Base-by-base conservation (phyloP, 2,329 filamentous ascomycete genomes). In the Stachybotrys echinatus region DNA sequence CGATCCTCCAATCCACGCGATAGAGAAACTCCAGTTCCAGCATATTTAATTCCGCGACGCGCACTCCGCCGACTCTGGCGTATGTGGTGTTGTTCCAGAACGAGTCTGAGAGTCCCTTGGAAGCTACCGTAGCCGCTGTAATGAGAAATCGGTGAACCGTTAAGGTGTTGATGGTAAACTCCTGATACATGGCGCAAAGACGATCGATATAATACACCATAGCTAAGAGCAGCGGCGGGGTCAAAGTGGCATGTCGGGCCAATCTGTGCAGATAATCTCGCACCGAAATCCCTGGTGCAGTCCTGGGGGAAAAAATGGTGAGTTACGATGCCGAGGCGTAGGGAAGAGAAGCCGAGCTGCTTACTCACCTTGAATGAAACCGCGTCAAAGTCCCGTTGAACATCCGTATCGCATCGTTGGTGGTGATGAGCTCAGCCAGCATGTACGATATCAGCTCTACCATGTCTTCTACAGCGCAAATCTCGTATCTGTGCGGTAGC, bases 121-220 rank as follows among this genome's bases (percentile, higher is more conserved):
- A 90, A 6, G 92, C 94, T 5, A 99, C 94, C 0, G 94, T 96
- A 10, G 92, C 92, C 19, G 92, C 91, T 2, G 92, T 94, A 58
- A 99, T 99, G 10, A 99, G 80, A 63, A 97, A 99, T 8, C 94
- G 91, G 72, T 99, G 94, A 3, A 99, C 92, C 0, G 94, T 99
- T 19, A 99, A 77, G 44, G 90, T 96, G 65, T 92, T 96, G 59
- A 99, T 95, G 23, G 92, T 96, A 67, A 99, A 99, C 44, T 92
- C 88, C 3, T 89, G 88, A 65, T 96, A 99, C 52, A 95, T 76
- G 12, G 89, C 86, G 69, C 92, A 99, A 20, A 99, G 79, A 27
- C 91, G 86, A 71, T 99, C 94, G 61, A 99, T 97, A 63, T 97
- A 99, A 65, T 95, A 99, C 50, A 99, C 94, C 90, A 99, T 97